These are phyloP conservation scores for Yamadazyma takamatsuzukensis DNA, from an alignment of 805 yeast genomes.

Conservation along the genomic window DNA sequence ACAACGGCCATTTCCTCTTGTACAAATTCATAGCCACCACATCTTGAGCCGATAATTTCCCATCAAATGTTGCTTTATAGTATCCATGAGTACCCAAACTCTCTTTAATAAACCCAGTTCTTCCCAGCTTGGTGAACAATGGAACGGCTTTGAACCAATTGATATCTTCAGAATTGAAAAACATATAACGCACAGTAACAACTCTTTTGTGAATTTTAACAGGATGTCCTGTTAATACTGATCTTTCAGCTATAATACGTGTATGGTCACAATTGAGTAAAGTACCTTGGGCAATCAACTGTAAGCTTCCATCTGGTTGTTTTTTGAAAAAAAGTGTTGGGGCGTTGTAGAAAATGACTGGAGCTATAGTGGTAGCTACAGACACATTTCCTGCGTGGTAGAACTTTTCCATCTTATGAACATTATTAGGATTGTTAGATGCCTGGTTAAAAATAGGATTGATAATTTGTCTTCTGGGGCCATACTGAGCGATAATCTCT, in stretches of 20 bases:
- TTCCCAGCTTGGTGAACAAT: conserved; percentile 85
- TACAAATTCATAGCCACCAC: conserved; percentile 90
- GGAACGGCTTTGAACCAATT: conserved; percentile 89
- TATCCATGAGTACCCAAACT: conserved; percentile 98
- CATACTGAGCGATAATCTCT: conserved; percentile 81
- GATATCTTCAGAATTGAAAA: conserved; percentile 87
- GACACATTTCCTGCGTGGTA: conserved; percentile 67
- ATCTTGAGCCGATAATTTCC: conserved; percentile 86
- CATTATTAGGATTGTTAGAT: conserved; percentile 74
- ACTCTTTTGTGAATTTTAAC: conserved; percentile 90
- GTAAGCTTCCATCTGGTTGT: conserved; percentile 46
- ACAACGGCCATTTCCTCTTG: conserved; percentile 89
- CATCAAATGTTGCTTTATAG: conserved; percentile 93
- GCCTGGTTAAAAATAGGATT: conserved; percentile 81
- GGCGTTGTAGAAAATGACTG: conserved; percentile 76
- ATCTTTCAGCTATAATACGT: conserved; percentile 83
- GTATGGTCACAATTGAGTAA: conserved; percentile 82
- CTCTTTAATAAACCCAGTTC: conserved; percentile 92
- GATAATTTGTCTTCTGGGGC: conserved; percentile 82
- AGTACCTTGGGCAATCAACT: conserved; percentile 85
- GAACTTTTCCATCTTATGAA: conserved; percentile 81
- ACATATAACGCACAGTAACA: conserved; percentile 95
- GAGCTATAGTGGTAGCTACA: conserved; percentile 85
- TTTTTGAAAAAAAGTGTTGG: conserved; percentile 83
- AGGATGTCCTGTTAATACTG: conserved; percentile 89